Conservation (phyloP, 257 asterid species). For the Dorcoceras hygrometricum region DNA sequence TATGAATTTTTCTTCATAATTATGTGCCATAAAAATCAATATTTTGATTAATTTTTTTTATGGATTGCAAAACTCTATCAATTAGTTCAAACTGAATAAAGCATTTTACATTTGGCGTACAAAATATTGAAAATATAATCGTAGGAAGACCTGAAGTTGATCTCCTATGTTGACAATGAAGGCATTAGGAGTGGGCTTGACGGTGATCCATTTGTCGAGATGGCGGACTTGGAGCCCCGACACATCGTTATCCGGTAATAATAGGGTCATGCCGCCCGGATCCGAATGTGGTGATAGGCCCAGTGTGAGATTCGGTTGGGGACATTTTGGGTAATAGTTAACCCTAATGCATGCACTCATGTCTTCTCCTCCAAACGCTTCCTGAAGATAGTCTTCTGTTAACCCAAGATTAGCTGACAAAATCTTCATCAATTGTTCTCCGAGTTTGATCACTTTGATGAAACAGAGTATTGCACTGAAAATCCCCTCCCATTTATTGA, state of each 20-base stretch:
- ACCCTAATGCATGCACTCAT: constrained; percentile 69
- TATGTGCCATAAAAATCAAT: too few relatives aligned
- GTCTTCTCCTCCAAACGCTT: constrained; percentile 68
- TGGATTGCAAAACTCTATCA: too few relatives aligned
- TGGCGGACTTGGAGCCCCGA: constrained; percentile 85
- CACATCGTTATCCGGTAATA: constrained; percentile 68
- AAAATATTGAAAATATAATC: too few relatives aligned
- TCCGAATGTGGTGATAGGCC: constrained; percentile 90
- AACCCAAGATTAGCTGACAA: constrained; percentile 64
- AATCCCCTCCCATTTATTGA: too few relatives aligned
- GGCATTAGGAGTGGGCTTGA: constrained; percentile 63
- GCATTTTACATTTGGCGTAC: too few relatives aligned
- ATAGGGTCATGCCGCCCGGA: constrained; percentile 88
- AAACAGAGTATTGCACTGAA: too few relatives aligned
- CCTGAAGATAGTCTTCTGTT: constrained; percentile 41
- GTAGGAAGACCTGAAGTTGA: constrained; percentile 63
- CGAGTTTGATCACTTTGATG: constrained; percentile 35
- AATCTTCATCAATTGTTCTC: constrained; percentile 51
- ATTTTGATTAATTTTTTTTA: too few relatives aligned
- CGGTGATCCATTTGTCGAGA: constrained; percentile 54
- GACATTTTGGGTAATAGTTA: constrained; percentile 88
- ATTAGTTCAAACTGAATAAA: too few relatives aligned
- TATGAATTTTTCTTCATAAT: too few relatives aligned
- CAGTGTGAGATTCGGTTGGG: constrained; percentile 81
- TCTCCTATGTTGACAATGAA: constrained; percentile 82